Percentiles rank a stretch among this genome's conserved stretches.
Evolutionary conservation across 768 basidiomycete species (phyloP).

Genomic region (Boletellus ananas): DNA sequence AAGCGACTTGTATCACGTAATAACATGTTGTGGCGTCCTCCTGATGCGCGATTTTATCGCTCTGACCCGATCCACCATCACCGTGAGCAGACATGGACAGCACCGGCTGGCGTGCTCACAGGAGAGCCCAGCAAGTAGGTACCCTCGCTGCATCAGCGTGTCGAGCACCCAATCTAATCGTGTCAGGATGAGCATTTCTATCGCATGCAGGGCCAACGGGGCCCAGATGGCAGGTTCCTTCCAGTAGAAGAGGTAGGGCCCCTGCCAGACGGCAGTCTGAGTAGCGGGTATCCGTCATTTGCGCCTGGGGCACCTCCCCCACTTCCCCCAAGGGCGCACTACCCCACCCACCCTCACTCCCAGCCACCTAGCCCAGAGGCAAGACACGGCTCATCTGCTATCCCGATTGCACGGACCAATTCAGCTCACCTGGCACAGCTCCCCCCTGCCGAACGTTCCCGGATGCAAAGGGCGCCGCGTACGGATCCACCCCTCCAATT

Average conservation of each 20-base stretch:
- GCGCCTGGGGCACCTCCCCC: conserved; percentile 35
- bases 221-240: conserved; percentile 46
- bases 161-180: conserved; percentile 6
- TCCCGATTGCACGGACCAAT: conserved; percentile 4
- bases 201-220: conserved; percentile 31
- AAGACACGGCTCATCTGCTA: conserved; percentile 26
- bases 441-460: conserved; percentile 63
- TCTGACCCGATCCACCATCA: too few relatives aligned
- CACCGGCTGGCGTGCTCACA: conserved; percentile 70
- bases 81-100: conserved; percentile 53
- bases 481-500: conserved; percentile 85
- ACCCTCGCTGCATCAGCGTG: neutral
- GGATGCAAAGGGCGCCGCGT: conserved; percentile 49
- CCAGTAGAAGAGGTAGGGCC: conserved; percentile 60
- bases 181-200: conserved; percentile 30
- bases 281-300: conserved; percentile 49
- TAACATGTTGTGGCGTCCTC: neutral
- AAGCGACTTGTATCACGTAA: too few relatives aligned
- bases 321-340: conserved; percentile 39
- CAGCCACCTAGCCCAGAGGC: conserved; percentile 17
- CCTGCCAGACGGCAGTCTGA: conserved; percentile 52
- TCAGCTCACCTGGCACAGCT: conserved; percentile 44
- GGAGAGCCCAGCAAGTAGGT: conserved; percentile 54
- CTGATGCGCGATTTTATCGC: neutral
- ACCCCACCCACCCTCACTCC: neutral